Percentiles rank a stretch among this genome's conserved stretches.
Evolutionary conservation across 495 filamentous ascomycete species (phyloP).

Genomic region (Entonaema liquescens): DNA sequence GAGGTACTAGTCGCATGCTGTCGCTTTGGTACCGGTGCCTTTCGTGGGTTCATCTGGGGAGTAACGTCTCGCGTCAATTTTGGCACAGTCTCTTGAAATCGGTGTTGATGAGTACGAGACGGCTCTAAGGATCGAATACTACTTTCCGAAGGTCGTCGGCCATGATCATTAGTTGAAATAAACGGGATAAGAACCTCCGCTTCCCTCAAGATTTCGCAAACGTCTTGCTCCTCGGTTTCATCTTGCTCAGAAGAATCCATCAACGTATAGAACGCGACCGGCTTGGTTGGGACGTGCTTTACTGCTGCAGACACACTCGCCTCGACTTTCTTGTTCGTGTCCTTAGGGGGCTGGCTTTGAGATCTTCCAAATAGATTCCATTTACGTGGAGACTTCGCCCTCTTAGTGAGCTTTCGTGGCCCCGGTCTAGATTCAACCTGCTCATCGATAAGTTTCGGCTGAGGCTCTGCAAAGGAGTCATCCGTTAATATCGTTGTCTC

Average conservation of each 20-base stretch:
- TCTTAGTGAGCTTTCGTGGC: slow-evolving; percentile 64
- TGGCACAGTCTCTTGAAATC: neutral
- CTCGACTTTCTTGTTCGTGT: slow-evolving; percentile 49
- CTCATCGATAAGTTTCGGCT: slow-evolving; percentile 31
- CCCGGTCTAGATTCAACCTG: slow-evolving; percentile 28
- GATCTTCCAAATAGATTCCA: slow-evolving; percentile 88
- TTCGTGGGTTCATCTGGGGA: slow-evolving; percentile 7
- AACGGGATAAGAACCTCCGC: slow-evolving; percentile 52
- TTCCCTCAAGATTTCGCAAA: slow-evolving; percentile 73
- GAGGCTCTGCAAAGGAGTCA: slow-evolving; percentile 53
- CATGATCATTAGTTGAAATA: slow-evolving; percentile 15
- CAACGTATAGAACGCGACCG: slow-evolving; percentile 81
- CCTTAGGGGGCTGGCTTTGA: slow-evolving; percentile 60
- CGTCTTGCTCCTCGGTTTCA: slow-evolving; percentile 64
- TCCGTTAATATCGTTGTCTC: slow-evolving; percentile 63
- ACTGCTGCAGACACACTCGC: slow-evolving; percentile 55
- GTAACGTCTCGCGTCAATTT: slow-evolving; percentile 4
- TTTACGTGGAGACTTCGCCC: slow-evolving; percentile 67
- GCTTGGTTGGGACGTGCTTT: slow-evolving; percentile 52
- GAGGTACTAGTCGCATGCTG: slow-evolving; percentile 1
- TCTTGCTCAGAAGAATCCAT: slow-evolving; percentile 77
- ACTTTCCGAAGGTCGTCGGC: slow-evolving; percentile 29
- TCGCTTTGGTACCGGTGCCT: neutral
- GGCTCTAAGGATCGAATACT: slow-evolving; percentile 27
- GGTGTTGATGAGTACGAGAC: slow-evolving; percentile 1